Evolutionary conservation across 192 early-diverging fungal species (phyloP).

Genomic region (Pecoramyces ruminantium): DNA sequence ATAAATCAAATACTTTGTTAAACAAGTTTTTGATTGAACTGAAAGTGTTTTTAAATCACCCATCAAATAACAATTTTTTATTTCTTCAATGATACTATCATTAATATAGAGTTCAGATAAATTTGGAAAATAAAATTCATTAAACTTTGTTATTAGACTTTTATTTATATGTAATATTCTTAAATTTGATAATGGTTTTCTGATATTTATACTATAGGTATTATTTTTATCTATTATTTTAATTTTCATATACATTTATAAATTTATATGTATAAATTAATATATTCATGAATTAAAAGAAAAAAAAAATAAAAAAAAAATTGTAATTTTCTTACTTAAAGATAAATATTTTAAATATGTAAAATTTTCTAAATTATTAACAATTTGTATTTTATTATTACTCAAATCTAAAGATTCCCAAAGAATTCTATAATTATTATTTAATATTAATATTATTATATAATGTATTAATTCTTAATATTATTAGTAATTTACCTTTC

Average conservation of each 20-base stretch:
- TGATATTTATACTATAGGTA: not conserved
- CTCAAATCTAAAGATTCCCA: not conserved
- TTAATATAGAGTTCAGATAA: not conserved
- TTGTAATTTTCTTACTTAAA: not conserved
- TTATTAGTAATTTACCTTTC: not conserved
- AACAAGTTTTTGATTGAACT: not conserved
- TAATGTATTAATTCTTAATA: too few species aligned
- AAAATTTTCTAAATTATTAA: not conserved
- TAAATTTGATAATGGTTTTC: not conserved
- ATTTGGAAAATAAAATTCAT: not conserved
- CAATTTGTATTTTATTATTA: not conserved
- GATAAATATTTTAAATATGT: not conserved
- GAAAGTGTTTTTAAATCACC: not conserved
- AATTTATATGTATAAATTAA: too few species aligned
- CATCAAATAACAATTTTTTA: not conserved
- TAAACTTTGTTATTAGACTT: not conserved
- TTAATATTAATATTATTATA: too few species aligned
- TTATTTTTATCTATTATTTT: not conserved
- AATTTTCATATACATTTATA: not conserved
- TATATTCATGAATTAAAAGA: too few species aligned
- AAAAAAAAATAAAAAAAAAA: too few species aligned
- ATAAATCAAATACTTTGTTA: not conserved
- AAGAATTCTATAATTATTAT: not conserved
- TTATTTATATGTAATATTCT: not conserved
- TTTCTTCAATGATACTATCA: not conserved